These are phyloP conservation scores for Podospora conica DNA, from an alignment of 495 filamentous ascomycete species.

Conservation along the genomic window DNA sequence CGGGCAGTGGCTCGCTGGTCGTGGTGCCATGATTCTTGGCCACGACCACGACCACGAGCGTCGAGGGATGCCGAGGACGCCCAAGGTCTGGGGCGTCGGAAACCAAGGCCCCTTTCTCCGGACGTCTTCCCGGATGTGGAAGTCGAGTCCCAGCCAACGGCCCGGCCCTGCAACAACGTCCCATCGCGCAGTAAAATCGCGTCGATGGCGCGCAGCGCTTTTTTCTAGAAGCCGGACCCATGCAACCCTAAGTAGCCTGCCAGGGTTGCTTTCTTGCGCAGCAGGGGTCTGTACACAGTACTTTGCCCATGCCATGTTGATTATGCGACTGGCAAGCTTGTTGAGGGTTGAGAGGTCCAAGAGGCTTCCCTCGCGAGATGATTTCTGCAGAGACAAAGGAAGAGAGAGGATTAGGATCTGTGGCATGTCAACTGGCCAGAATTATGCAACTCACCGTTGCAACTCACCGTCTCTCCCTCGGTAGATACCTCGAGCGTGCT, in stretches of 20 bases:
- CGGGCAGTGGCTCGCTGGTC: too few relatives aligned
- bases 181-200: conserved; percentile 12
- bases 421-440: neutral
- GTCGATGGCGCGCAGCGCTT: conserved; percentile 7
- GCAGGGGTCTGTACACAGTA: conserved; percentile 2
- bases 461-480: neutral
- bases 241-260: conserved; percentile 7
- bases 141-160: conserved; percentile 15
- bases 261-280: conserved; percentile 11
- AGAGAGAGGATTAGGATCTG: neutral
- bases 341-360: neutral
- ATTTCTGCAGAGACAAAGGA: neutral
- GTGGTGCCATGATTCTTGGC: neutral
- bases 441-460: neutral
- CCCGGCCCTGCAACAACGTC: conserved; percentile 10
- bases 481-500: neutral
- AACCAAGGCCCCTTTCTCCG: conserved; percentile 14
- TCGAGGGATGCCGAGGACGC: neutral
- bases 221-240: conserved; percentile 12
- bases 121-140: conserved; percentile 20
- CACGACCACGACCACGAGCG: neutral
- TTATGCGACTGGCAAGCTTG: neutral
- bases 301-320: neutral
- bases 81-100: conserved; percentile 2
- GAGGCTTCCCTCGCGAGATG: neutral